Base-by-base conservation (phyloP, 2,329 filamentous ascomycete species). In the Periconia sp. region DNA sequence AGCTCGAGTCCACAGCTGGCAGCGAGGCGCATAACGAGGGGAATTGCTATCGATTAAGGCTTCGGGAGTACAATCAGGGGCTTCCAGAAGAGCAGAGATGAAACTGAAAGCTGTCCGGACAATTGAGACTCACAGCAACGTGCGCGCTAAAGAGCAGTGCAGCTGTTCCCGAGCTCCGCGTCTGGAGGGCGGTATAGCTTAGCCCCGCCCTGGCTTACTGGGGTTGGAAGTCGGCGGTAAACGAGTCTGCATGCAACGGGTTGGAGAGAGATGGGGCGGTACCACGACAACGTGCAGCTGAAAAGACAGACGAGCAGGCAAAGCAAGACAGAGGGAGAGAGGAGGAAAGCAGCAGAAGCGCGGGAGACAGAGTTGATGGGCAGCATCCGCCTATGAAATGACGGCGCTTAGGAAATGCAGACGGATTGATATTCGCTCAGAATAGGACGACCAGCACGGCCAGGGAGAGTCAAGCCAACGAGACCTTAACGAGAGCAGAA, bases 231-330 rank as follows among this genome's bases (percentile, higher is more conserved):
- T 57, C 49, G 56, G 66, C 57, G 57, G 56, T 57, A 62, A 55
- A 65, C 52, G 57, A 48, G 47, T 52, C 68, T 71, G 71, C 72
- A 74, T 69, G 68, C 67, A 73, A 65, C 69, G 68, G 70, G 63
- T 63, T 56, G 54, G 52, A 59, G 56, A 59, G 47, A 30, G 38
- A 15, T 22, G 19, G 18, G 35, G 45, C 43, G 50, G 60, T 67
- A 56, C 55, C 63, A 63, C 58, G 59, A 53, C 50, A 50, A 56
- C 50, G 57, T 60, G 65, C 62, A 70, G 67, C 57, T 59, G 61
- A 65, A 50, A 58, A 55, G 60, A 63, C 54, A 46, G 53, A 46
- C 40, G 40, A 36, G 52, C 48, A 57, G 40, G 56, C 48, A 52
- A 56, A 40, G 56, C 47, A 52, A 56, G 52, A 55, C 53, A 54